Evolutionary conservation across 1,284 basidiomycete genomes (phyloP).

Genomic region (Ustilago xerochloae): DNA sequence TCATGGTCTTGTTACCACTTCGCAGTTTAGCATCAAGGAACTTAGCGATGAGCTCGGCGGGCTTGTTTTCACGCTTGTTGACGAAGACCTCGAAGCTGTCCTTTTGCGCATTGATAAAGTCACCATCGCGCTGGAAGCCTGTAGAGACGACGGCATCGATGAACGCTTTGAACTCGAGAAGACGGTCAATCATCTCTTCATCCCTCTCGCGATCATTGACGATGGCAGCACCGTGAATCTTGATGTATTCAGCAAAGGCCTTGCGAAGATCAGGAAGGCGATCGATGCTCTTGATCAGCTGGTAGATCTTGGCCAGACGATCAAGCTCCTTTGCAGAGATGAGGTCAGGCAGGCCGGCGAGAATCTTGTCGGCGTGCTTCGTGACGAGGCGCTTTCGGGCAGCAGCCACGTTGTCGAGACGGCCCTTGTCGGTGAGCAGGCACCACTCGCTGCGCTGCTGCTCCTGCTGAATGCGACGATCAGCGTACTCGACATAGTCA

Average conservation of each 20-base stretch:
- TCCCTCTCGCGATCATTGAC: constrained; percentile 57
- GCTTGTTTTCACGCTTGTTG: constrained; percentile 82
- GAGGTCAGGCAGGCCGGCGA: constrained; percentile 45
- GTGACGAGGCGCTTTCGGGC: constrained; percentile 41
- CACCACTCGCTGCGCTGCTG: constrained; percentile 45
- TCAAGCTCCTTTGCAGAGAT: constrained; percentile 30
- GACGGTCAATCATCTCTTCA: constrained; percentile 61
- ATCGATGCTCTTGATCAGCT: constrained; percentile 40
- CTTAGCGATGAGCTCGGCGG: constrained; percentile 94
- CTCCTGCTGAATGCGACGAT: constrained; percentile 46
- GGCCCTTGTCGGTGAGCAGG: constrained; percentile 26
- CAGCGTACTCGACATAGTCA: constrained; percentile 46
- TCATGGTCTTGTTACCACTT: constrained; percentile 80
- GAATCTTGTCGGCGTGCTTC: constrained; percentile 42
- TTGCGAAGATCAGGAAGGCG: constrained; percentile 42
- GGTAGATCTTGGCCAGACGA: constrained; percentile 39
- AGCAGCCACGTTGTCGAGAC: constrained; percentile 28
- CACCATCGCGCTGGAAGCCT: constrained; percentile 51
- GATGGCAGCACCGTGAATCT: constrained; percentile 42
- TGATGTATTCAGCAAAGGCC: constrained; percentile 52
- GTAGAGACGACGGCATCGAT: constrained; percentile 51
- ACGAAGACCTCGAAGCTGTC: constrained; percentile 86
- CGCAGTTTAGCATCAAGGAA: constrained; percentile 87
- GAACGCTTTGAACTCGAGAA: constrained; percentile 53
- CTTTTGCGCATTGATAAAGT: constrained; percentile 69